Base-by-base conservation (phyloP, 331 rosid genomes). In the Telfairia occidentalis region DNA sequence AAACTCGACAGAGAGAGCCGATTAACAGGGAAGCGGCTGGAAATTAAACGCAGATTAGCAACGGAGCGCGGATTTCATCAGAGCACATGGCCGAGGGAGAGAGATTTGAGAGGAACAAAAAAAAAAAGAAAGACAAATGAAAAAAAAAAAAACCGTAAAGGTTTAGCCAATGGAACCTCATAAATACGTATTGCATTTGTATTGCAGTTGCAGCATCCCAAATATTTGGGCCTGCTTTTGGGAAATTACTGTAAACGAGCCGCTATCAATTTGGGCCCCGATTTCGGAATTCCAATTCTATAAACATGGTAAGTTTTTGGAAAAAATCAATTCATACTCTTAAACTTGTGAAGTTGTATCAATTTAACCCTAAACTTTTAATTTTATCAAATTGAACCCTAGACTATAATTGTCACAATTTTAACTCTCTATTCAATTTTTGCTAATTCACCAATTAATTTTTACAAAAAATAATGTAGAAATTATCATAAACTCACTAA, bases 91-190 rank as follows among this genome's bases (percentile, higher is more conserved):
- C 52, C 9, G 57, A 70, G 57, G 26, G 57, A 13, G 40, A 70
- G 38, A n/a, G 74, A 69, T 69, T 70, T 70, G 75, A 46, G 24
- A 70, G 32, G 72, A 70, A 43, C 69, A 28, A 7, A 7, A 21
- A 23, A 24, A 2, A 16, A 24, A 2, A 48, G 2, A 48, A 12
- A 1, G 3, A 0, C 13, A 43, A 42, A 21, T 23, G 2, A 37
- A 37, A 23, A 66, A 66, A 5, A 12, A 23, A 10, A 3, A 67
- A 42, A 42, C 4, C 42, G 18, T 18, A 70, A 70, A 42, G 58
- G 75, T 42, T 69, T 43, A 45, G 74, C 74, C 37, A 69, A 43
- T 26, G 37, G 55, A 69, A 24, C 11, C 74, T 66, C 23, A 29
- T 69, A 43, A 45, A 45, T 45, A 45, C 75, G 75, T 26, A 43